Percentiles rank a stretch among this genome's conserved stretches.
These are phyloP conservation scores for Diaporthe vexans DNA, from an alignment of 2,329 filamentous ascomycete species.

Conservation along the genomic window DNA sequence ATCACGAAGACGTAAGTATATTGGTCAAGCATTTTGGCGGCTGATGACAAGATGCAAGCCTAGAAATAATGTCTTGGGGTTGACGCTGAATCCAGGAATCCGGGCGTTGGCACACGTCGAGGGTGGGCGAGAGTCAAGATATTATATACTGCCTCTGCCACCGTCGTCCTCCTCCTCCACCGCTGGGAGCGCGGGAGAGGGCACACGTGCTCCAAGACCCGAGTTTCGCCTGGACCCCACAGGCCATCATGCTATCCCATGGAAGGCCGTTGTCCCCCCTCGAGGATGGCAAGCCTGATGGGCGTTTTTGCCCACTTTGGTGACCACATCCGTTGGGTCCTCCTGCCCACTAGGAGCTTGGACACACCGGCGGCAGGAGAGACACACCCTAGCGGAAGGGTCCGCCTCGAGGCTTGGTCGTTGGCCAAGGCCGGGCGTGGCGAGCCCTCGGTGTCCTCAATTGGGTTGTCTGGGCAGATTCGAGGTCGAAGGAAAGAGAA, in stretches of 20 bases:
- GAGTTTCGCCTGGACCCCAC: constrained; percentile 24
- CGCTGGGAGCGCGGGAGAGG: not conserved
- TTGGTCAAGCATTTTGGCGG: constrained; percentile 69
- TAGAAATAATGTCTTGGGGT: constrained; percentile 16
- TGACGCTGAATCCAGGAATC: constrained; percentile 1
- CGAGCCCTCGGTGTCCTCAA: constrained; percentile 23
- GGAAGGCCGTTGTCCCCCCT: not conserved
- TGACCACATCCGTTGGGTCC: constrained; percentile 14
- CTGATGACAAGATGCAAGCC: constrained; percentile 35
- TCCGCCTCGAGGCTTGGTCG: constrained; percentile 25
- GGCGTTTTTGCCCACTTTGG: constrained; percentile 10
- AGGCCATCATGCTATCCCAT: constrained; percentile 5
- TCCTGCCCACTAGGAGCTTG: constrained; percentile 15
- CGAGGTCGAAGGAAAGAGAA: not conserved
- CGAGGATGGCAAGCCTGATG: constrained; percentile 28
- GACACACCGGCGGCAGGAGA: constrained; percentile 12
- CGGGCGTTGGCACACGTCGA: not conserved
- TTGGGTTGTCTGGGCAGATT: constrained; percentile 1
- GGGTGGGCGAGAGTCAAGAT: constrained; percentile 16
- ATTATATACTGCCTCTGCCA: not conserved
- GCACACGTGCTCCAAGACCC: constrained; percentile 12
- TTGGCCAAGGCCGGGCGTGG: constrained; percentile 32
- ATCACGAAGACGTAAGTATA: constrained; percentile 82
- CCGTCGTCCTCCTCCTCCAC: not conserved
- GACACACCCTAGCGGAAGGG: constrained; percentile 20